A percentile compares a stretch with the other conserved stretches of the same genome.
These are phyloP conservation scores for Capronia coronata DNA, from an alignment of 2,329 filamentous ascomycete genomes.

Conservation along the genomic window DNA sequence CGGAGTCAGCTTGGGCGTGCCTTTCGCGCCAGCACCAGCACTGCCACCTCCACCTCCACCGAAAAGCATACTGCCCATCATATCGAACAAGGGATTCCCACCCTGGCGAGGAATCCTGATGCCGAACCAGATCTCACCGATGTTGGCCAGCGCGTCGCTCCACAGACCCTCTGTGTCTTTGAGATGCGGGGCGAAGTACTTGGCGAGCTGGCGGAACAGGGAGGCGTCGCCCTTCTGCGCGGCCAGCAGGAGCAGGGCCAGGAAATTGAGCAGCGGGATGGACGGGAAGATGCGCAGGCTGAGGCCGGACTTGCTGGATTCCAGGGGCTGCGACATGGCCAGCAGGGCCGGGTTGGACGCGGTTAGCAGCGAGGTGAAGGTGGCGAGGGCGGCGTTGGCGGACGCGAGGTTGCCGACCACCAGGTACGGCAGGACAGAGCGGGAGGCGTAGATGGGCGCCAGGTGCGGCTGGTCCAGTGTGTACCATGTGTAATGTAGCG, in stretches of 20 bases:
- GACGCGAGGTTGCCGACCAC: conserved; percentile 83
- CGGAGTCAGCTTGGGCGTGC: conserved; percentile 32
- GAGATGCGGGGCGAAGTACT: conserved; percentile 73
- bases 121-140: conserved; percentile 95
- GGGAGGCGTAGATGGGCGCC: conserved; percentile 76
- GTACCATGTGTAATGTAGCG: conserved; percentile 93
- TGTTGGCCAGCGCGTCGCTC: conserved; percentile 74
- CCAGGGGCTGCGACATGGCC: conserved; percentile 66
- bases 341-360: conserved; percentile 52
- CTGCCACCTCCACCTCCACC: conserved; percentile 62
- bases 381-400: conserved; percentile 72
- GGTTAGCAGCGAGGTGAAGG: conserved; percentile 64
- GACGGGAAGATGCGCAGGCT: conserved; percentile 72
- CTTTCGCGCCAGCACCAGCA: conserved; percentile 30
- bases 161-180: conserved; percentile 65
- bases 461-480: conserved; percentile 79
- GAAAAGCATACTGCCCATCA: conserved; percentile 94
- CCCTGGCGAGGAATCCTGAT: conserved; percentile 82
- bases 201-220: conserved; percentile 71
- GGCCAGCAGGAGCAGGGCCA: conserved; percentile 74
- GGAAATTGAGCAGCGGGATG: conserved; percentile 90
- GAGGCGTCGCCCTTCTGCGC: conserved; percentile 73
- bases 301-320: conserved; percentile 60
- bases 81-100: conserved; percentile 82
- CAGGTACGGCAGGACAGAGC: conserved; percentile 84